Evolutionary conservation across 2,329 filamentous ascomycete genomes (phyloP).

Genomic region (Beauveria scarabaeidicola): DNA sequence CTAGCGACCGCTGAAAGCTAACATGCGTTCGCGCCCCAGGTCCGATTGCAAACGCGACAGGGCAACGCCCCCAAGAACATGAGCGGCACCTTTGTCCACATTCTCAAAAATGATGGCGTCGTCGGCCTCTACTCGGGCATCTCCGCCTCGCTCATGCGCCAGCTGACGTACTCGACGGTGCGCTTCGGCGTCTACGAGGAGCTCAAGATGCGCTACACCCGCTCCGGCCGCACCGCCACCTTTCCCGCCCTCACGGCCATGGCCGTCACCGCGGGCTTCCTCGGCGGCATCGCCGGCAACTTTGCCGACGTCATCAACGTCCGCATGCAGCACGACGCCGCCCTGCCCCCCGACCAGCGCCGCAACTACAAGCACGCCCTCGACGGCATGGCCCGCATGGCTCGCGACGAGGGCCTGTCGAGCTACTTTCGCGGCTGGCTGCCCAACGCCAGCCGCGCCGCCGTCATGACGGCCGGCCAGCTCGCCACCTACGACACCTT

Average conservation of each 20-base stretch:
- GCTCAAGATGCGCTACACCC: constrained; percentile 59
- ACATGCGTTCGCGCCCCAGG: constrained; percentile 37
- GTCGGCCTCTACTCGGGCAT: constrained; percentile 82
- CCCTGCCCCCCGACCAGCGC: constrained; percentile 62
- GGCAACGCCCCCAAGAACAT: constrained; percentile 71
- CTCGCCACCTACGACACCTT: constrained; percentile 78
- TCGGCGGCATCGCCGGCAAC: constrained; percentile 86
- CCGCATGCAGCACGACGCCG: constrained; percentile 90
- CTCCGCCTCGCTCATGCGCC: constrained; percentile 84
- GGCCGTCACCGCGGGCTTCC: constrained; percentile 73
- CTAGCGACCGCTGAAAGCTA: constrained; percentile 2
- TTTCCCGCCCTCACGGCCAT: constrained; percentile 74
- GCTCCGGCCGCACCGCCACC: constrained; percentile 44
- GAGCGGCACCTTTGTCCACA: constrained; percentile 76
- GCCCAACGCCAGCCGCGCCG: constrained; percentile 72
- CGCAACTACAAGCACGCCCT: constrained; percentile 86
- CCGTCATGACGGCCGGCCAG: constrained; percentile 82
- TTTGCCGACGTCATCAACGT: constrained; percentile 95
- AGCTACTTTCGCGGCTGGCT: constrained; percentile 78
- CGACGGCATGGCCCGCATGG: constrained; percentile 79
- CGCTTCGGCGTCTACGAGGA: constrained; percentile 96
- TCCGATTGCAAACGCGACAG: constrained; percentile 78
- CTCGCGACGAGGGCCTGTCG: constrained; percentile 67
- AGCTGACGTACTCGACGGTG: constrained; percentile 92
- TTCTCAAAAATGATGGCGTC: constrained; percentile 68